Evolutionary conservation across 108 stramenopile genomes (phyloP), one percentile per base, ranked within the genome.

Genomic region (Bacterosira constricta): DNA sequence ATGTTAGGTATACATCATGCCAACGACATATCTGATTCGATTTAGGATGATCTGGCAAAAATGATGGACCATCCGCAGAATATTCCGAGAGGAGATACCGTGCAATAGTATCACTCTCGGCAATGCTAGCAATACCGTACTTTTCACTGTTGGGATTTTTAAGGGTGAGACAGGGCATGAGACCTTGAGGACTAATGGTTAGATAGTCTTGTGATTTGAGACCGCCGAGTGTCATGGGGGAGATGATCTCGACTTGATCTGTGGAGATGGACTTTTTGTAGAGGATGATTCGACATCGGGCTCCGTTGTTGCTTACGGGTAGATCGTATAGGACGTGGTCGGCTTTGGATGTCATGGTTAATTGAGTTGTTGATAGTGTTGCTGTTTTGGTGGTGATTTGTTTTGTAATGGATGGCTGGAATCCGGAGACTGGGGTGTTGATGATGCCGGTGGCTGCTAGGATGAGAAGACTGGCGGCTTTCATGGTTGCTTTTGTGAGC

Each of bases 291-390:
- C 95, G 89, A 74, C 91, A 91, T 41, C 96, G 83, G 7, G 94
- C 95, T 4, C 97, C 97, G 69, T 96, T 94, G 82, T 97, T 98
- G 49, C 90, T 92, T 1, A 97, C 95, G 2, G 97, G 97, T 63
- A 94, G 60, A 66, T 98, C 97, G 58, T 84, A 97, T 7, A 96
- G 84, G 38, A 79, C 82, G 68, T 83, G 86, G 17, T 79, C 71
- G 20, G 81, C 51, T 20, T 69, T 73, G 36, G 71, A 63, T 17
- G 32, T 7, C 54, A 55, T 34, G 31, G 34, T 21, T 56, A 18
- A 56, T 35, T 35, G 34, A n/a, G 32, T 18, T 55, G 54, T 13
- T 3, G 18, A 34, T 55, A 25, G 8, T 29, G 2, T 9, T 47
- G 4, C 49, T 50, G n/a, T 50, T 21, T n/a, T 2, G 9, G 23